Percentiles rank a stretch among this genome's conserved stretches.
These are phyloP conservation scores for Falciphora oryzae DNA, from an alignment of 2,329 filamentous ascomycete genomes.

Conservation along the genomic window DNA sequence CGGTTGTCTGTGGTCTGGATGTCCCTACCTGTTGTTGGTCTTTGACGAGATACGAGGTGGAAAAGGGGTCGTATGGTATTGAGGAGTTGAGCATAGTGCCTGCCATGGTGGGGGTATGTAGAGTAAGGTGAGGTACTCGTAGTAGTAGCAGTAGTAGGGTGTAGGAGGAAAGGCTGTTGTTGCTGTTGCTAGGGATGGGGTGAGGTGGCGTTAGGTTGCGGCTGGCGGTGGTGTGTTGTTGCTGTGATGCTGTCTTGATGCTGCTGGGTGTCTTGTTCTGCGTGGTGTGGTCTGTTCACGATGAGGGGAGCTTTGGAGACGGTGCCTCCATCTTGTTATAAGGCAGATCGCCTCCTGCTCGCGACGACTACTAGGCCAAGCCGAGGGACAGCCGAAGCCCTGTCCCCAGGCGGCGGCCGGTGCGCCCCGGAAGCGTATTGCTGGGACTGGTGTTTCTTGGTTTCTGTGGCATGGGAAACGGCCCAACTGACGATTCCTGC, in stretches of 20 bases:
- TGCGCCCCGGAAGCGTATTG: not conserved
- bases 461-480: not conserved
- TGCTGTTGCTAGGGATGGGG: not conserved
- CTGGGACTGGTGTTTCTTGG: not conserved
- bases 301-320: not conserved
- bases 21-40: conserved; percentile 6
- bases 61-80: conserved; percentile 10
- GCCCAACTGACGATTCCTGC: conserved; percentile 2
- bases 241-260: not conserved
- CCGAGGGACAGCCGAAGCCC: too few relatives aligned
- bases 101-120: not conserved
- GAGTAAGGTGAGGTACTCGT: too few relatives aligned
- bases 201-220: not conserved
- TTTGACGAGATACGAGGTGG: conserved; percentile 9
- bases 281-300: not conserved
- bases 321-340: not conserved
- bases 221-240: not conserved
- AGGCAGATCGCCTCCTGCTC: not conserved
- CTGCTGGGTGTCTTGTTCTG: not conserved
- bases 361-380: not conserved
- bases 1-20: not conserved
- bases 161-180: not conserved
- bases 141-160: not conserved
- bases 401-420: too few relatives aligned
- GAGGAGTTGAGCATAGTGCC: conserved; percentile 1